A percentile compares a stretch with the other conserved stretches of the same genome.
Conservation (phyloP, 306 rosid species). For the Parietaria judaica region DNA sequence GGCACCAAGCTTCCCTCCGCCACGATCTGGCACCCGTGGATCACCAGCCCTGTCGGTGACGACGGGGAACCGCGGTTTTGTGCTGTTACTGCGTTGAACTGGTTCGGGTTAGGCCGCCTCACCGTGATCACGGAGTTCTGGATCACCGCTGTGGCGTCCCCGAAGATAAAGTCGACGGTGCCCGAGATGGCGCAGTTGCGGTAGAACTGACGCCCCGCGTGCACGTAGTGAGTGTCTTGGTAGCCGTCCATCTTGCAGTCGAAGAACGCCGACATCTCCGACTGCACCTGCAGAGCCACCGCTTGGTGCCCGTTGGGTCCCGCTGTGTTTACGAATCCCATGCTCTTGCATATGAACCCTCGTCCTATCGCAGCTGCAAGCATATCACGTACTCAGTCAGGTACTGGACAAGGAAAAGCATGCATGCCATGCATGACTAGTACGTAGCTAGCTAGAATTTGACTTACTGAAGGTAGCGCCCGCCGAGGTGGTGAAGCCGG, state of each 20-base stretch:
- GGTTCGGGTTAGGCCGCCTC: constrained; percentile 34
- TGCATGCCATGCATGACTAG: too few relatives aligned
- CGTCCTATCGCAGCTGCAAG: constrained; percentile 31
- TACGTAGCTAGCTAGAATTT: too few relatives aligned
- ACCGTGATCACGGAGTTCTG: constrained; percentile 47
- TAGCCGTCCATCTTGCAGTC: constrained; percentile 51
- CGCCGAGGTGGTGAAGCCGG: constrained; percentile 32
- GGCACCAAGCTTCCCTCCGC: constrained; percentile 35
- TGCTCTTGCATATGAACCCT: constrained; percentile 39
- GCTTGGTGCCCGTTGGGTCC: constrained; percentile 65
- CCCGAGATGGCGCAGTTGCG: constrained; percentile 74
- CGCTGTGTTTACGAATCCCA: constrained; percentile 59
- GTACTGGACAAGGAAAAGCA: too few relatives aligned
- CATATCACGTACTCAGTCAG: neutral
- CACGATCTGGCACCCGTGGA: constrained; percentile 51
- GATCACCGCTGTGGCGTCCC: constrained; percentile 35
- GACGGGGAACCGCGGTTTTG: constrained; percentile 29
- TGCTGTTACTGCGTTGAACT: constrained; percentile 44
- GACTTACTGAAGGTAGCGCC: constrained; percentile 47
- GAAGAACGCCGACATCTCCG: constrained; percentile 40
- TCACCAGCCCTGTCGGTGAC: constrained; percentile 24
- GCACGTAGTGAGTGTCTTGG: constrained; percentile 64
- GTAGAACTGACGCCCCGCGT: constrained; percentile 55
- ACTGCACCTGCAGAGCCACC: constrained; percentile 63
- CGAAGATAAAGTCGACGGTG: constrained; percentile 70